Evolutionary conservation across 139 green algal species (phyloP), one percentile per base, ranked within the genome.

Genomic region (Closterium sp.): DNA sequence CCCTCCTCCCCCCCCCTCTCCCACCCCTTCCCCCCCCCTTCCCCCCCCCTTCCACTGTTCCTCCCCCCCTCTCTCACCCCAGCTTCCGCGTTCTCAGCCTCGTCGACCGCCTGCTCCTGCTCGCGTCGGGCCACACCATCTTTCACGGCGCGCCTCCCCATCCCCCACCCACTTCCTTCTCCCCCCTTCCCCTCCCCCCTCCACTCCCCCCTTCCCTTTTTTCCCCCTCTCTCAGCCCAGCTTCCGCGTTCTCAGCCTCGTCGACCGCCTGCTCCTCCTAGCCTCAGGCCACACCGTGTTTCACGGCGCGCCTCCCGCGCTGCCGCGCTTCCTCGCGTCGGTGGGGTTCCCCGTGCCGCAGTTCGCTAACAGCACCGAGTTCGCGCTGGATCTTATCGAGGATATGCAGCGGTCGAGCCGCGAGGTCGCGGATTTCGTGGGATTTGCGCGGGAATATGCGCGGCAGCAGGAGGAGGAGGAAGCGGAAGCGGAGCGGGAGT

Each of bases 161-260:
- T n/a, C n/a, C n/a, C n/a, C n/a, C n/a, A n/a, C n/a, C n/a, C n/a
- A n/a, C n/a, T n/a, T n/a, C n/a, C n/a, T n/a, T n/a, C n/a, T n/a
- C n/a, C n/a, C n/a, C n/a, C n/a, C n/a, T n/a, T n/a, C n/a, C n/a
- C n/a, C n/a, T n/a, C n/a, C n/a, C n/a, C n/a, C n/a, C n/a, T n/a
- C n/a, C 36, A 12, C 36, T 55, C 36, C 36, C 36, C 5, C 36
- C 36, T 55, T 55, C 6, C 36, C 6, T 6, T 6, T 55, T 55
- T 6, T 6, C 6, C 6, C 6, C 36, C 6, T 6, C 36, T 6
- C 36, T 12, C 36, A 99, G 95, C 97, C 98, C 76, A 96, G 94
- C 90, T 92, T 92, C 32, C 90, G 90, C 34, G 23, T 92, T 23
- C 31, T 92, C 35, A 19, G 86, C 30, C 86, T 92, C 5, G 16